Conservation (phyloP, 345 rosid genomes). For the Lagerstroemia speciosa region DNA sequence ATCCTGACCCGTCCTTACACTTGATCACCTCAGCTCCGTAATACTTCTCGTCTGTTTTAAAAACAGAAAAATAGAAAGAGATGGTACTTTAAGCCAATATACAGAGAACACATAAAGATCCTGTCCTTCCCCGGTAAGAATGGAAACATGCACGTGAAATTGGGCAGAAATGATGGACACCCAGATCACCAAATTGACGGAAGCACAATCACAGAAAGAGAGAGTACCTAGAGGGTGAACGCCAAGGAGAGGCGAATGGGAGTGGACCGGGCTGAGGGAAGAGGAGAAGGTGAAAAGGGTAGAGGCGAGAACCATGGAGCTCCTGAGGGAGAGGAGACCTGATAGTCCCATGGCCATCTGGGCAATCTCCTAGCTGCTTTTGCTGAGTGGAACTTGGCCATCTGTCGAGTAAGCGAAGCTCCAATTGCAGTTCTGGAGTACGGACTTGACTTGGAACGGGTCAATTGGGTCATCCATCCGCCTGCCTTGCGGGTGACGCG, state of each 20-base stretch:
- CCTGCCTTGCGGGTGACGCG: too few species aligned
- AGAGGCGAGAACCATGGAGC: slow-evolving; percentile 1
- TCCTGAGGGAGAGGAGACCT: not conserved
- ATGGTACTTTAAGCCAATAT: not conserved
- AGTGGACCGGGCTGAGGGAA: slow-evolving; percentile 16
- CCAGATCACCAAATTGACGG: slow-evolving; percentile 1
- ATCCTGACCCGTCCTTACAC: slow-evolving; percentile 82
- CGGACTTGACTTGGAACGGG: not conserved
- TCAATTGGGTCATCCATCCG: not conserved
- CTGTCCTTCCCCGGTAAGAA: not conserved
- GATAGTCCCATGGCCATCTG: not conserved
- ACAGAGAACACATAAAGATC: not conserved
- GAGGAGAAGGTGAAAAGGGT: slow-evolving; percentile 3
- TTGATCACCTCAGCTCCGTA: slow-evolving; percentile 51
- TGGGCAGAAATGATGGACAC: not conserved
- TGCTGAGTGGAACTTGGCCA: slow-evolving; percentile 1
- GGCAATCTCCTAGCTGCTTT: not conserved
- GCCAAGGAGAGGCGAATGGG: slow-evolving; percentile 31
- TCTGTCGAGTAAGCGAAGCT: not conserved
- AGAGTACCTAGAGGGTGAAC: slow-evolving; percentile 62
- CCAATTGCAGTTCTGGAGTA: not conserved
- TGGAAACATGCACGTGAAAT: not conserved
- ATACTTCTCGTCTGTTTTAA: slow-evolving; percentile 56
- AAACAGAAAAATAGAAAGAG: not conserved
- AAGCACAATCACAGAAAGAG: not conserved